Percentiles rank a stretch among this genome's conserved stretches.
These are phyloP conservation scores for Eucalyptus leucophloia DNA, from an alignment of 345 rosid species.

Conservation along the genomic window DNA sequence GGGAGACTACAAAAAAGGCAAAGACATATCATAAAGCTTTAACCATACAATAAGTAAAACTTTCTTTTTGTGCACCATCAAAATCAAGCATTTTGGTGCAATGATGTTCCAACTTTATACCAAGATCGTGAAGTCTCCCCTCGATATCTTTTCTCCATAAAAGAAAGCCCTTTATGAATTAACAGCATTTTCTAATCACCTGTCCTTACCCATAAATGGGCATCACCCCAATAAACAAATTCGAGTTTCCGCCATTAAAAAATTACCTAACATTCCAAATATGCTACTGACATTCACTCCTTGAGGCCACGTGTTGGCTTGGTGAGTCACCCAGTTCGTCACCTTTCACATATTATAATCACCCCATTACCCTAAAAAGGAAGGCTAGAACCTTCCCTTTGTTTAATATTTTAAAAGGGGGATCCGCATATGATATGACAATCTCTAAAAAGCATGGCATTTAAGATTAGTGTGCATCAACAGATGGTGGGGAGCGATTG, in stretches of 20 bases:
- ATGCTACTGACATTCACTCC: slow-evolving; percentile 3
- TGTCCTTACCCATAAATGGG: slow-evolving; percentile 20
- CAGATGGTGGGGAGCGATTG: slow-evolving; percentile 17
- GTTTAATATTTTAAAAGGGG: background rate
- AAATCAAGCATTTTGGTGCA: background rate
- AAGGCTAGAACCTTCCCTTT: slow-evolving; percentile 37
- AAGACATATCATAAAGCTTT: background rate
- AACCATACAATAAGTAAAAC: background rate
- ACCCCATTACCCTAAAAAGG: slow-evolving; percentile 24
- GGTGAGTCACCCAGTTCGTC: slow-evolving; percentile 9
- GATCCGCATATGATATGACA: slow-evolving; percentile 7
- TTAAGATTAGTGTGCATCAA: slow-evolving; percentile 5
- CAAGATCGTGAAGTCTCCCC: background rate
- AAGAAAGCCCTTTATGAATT: background rate
- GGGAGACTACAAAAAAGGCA: background rate
- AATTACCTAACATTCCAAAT: slow-evolving; percentile 27
- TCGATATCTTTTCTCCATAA: background rate
- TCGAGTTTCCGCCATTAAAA: background rate
- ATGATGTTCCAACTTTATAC: background rate
- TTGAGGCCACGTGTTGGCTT: slow-evolving; percentile 10
- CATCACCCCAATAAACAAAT: background rate
- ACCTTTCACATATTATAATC: slow-evolving; percentile 4
- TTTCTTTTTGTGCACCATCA: background rate
- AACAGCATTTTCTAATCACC: background rate
- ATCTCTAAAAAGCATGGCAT: slow-evolving; percentile 7